Evolutionary conservation across 2,329 filamentous ascomycete species (phyloP), one percentile per base, ranked within the genome.

Genomic region (Cordyceps cateniannulata): DNA sequence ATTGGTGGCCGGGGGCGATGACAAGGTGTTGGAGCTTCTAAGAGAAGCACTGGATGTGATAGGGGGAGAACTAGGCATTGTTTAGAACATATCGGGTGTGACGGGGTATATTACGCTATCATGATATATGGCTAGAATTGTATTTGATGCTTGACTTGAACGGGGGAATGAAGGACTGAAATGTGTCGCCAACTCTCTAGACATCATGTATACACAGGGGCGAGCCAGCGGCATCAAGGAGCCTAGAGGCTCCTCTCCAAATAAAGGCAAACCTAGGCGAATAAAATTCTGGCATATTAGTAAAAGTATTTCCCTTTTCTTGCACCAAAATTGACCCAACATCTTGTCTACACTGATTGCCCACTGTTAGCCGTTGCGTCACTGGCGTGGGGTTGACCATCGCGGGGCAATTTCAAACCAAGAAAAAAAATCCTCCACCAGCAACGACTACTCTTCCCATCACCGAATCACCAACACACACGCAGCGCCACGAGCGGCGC

Each of bases 31-130:
- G 63, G 74, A 74, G 44, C 75, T 87, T 63, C 71, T 90, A 10
- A 78, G 81, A 10, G 80, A 81, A 67, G 84, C 85, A 14, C 72
- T 91, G 63, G 81, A 85, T 56, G 82, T 83, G 32, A 81, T 90
- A 27, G 86, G 86, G 0, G 75, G 73, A 29, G 85, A 87, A 69
- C 70, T 84, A 65, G 77, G 79, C n/a, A 63, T 75, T 32, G 40
- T 32, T 22, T 62, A 60, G 52, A 35, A 40, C 18, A 29, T 35
- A 35, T 3, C 32, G 12, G 32, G 16, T 10, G 14, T 5, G n/a
- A 38, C 14, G 44, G 29, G 6, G n/a, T 27, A n/a, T 40, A 29
- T 49, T 20, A 27, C 32, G 38, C 1, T 22, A 27, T 47, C 32
- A 40, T 16, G 16, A n/a, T 14, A 12, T 14, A 49, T 64, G 68